Percentiles rank a stretch among this genome's conserved stretches.
Evolutionary conservation across 768 basidiomycete genomes (phyloP).

Genomic region (Steccherinum ochraceum): DNA sequence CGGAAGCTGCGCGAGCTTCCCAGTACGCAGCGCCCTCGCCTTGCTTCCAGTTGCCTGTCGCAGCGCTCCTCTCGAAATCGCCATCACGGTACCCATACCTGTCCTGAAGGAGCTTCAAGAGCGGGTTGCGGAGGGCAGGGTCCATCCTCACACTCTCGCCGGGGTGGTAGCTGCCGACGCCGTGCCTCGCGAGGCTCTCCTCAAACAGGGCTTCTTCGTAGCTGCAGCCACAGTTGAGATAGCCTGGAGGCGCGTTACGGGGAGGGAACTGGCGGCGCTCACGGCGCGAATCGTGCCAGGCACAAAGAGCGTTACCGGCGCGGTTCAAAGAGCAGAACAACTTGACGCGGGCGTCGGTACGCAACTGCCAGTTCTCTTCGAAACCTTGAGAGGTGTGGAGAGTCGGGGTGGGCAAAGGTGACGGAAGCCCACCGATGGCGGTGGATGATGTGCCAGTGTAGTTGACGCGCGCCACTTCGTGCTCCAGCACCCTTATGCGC

Average conservation of each 20-base stretch:
- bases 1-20: constrained; percentile 49
- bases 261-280: constrained; percentile 75
- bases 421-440: constrained; percentile 21
- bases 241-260: constrained; percentile 70
- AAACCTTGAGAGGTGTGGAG: constrained; percentile 39
- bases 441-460: constrained; percentile 10
- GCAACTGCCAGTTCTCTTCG: constrained; percentile 59
- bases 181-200: constrained; percentile 73
- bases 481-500: constrained; percentile 43
- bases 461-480: constrained; percentile 28
- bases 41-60: constrained; percentile 59
- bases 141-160: constrained; percentile 81
- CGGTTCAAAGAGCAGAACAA: constrained; percentile 79
- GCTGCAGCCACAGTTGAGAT: constrained; percentile 83
- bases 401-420: constrained; percentile 27
- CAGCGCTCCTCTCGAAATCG: constrained; percentile 71
- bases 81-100: constrained; percentile 80
- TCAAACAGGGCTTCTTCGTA: constrained; percentile 83
- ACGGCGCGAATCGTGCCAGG: constrained; percentile 86
- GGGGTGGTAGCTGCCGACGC: constrained; percentile 76
- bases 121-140: constrained; percentile 75
- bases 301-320: constrained; percentile 82
- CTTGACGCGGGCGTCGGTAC: constrained; percentile 66
- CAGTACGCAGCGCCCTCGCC: constrained; percentile 59
- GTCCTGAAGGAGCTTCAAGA: constrained; percentile 62